Evolutionary conservation across 2,329 filamentous ascomycete genomes (phyloP).

Genomic region (Fusarium sororula): DNA sequence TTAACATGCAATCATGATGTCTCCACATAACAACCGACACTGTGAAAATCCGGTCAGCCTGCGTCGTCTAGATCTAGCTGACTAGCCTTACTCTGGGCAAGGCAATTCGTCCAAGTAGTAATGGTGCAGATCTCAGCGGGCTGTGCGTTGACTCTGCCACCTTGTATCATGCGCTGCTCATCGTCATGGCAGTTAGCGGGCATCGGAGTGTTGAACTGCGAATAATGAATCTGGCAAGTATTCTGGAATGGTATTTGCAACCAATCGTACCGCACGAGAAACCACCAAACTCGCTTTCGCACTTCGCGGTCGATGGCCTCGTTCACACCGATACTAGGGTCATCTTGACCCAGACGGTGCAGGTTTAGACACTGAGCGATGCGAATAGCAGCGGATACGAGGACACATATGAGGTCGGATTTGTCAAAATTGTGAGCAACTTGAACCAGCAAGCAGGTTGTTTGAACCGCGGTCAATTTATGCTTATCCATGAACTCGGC

Average conservation of each 20-base stretch:
- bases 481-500: constrained; percentile 1
- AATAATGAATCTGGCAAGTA: neutral
- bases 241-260: constrained; percentile 1
- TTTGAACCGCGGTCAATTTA: neutral
- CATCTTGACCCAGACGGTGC: neutral
- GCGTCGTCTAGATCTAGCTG: rapidly evolving
- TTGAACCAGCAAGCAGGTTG: neutral
- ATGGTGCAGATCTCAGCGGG: neutral
- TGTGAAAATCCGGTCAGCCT: neutral
- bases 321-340: rapidly evolving
- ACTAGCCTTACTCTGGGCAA: neutral
- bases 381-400: neutral
- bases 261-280: constrained; percentile 9
- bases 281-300: neutral
- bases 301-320: neutral
- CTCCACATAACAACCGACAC: neutral
- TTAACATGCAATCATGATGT: neutral
- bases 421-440: constrained; percentile 1
- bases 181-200: neutral
- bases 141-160: neutral
- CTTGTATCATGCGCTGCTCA: neutral
- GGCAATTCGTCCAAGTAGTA: neutral
- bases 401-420: neutral
- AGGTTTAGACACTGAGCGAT: neutral
- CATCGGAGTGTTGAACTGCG: neutral